Base-by-base conservation (phyloP, 495 filamentous ascomycete genomes). In the Hyaloscypha finlandica region DNA sequence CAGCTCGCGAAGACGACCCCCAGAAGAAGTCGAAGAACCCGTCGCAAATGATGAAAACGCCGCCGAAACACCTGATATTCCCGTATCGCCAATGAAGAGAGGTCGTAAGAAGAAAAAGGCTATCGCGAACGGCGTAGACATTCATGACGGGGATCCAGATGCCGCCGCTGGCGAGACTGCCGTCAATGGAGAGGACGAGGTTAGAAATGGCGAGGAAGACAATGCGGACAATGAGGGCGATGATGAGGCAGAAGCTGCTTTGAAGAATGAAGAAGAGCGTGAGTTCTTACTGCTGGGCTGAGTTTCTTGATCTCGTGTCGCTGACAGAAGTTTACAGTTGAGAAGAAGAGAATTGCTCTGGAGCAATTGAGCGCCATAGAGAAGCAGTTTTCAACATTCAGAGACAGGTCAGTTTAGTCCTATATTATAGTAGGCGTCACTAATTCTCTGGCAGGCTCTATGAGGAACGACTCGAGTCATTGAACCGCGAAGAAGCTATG, bases 401-500 rank as follows among this genome's bases (percentile, higher is more conserved):
- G 92, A 71, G 92, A 97, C 71, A 92, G 90, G 94, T 97, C 78
- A 79, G 88, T 68, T 12, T 30, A 25, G 22, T 56, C n/a, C 30
- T 35, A 31, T 52, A 29, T 53, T 52, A 22, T 55, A 4, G 22
- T 39, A 16, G 63, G 20, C 32, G 31, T 56, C 22, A 39, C 63
- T 71, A 59, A 73, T 45, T 2, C 8, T 11, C 31, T 64, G 59
- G 12, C 70, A 97, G 92, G 66, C 86, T 97, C 32, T 94, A 91
- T 75, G 90, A 96, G 68, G 94, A 97, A 74, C 86, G 90, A 67
- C 83, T 99, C 48, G 88, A 89, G 12, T 86, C 90, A 71, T 79
- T 94, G 54, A 90, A 94, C 69, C 83, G 86, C 67, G 94, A 99
- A 84, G 86, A 97, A 65, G 88, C 90, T 32, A 88, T 95, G 84